phyloP scores from a whole-genome alignment of 2,329 filamentous ascomycete genomes.

The Hypoxylon sp. region DNA sequence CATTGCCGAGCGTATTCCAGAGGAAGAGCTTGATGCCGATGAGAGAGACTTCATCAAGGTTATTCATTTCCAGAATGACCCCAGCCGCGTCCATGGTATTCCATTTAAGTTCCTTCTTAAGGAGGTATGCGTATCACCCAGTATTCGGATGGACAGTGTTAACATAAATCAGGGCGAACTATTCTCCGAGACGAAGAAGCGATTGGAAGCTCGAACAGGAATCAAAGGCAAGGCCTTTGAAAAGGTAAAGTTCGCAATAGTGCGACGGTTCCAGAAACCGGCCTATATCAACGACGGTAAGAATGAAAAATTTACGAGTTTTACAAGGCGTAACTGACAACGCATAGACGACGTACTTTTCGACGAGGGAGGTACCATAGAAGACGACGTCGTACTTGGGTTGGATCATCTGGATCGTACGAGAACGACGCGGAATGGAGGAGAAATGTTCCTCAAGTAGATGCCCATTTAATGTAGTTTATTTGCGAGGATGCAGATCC shows the following conservation, averaged over 20 bases:
- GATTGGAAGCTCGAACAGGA: conserved; percentile 91
- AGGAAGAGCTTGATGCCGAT: conserved; percentile 75
- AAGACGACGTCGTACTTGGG: conserved; percentile 74
- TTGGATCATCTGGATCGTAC: conserved; percentile 77
- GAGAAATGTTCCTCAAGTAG: conserved; percentile 72
- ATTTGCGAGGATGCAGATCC: conserved; percentile 16
- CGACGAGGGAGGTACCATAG: conserved; percentile 62
- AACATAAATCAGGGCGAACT: conserved; percentile 74
- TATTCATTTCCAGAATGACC: conserved; percentile 94
- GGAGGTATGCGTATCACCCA: conserved; percentile 69
- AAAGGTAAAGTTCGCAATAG: conserved; percentile 95
- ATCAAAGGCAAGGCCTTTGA: conserved; percentile 99
- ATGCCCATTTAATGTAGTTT: conserved; percentile 10
- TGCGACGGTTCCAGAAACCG: conserved; percentile 79
- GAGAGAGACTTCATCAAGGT: conserved; percentile 78
- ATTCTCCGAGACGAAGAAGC: conserved; percentile 93
- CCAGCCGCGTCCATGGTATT: conserved; percentile 85
- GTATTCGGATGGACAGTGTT: conserved; percentile 36
- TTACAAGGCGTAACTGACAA: conserved; percentile 45
- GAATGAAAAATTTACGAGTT: conserved; percentile 51
- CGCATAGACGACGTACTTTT: conserved; percentile 71
- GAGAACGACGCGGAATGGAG: conserved; percentile 71
- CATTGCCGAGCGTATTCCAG: conserved; percentile 84
- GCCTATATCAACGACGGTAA: conserved; percentile 90
- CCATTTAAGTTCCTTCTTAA: conserved; percentile 93